Percentiles rank a stretch among this genome's conserved stretches.
Conservation (phyloP, 345 rosid genomes). For the Leavenworthia alabamica region DNA sequence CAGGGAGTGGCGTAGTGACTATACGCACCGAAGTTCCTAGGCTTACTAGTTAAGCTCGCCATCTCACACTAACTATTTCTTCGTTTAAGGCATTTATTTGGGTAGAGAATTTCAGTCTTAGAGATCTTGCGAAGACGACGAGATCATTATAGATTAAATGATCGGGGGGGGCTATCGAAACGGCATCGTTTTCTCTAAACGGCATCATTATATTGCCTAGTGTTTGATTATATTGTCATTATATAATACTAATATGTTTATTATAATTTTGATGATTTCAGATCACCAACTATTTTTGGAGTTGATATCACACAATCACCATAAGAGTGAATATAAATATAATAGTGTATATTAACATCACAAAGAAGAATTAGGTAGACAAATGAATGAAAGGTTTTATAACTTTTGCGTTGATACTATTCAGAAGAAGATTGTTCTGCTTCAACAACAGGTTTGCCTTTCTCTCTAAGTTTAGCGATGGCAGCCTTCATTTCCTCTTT, state of each 20-base stretch:
- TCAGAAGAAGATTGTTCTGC: constrained; percentile 25
- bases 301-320: not conserved
- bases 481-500: constrained; percentile 47
- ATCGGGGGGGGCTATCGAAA: not conserved
- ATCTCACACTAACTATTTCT: constrained; percentile 8
- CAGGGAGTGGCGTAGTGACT: constrained; percentile 46
- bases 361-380: not conserved
- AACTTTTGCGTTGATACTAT: not conserved
- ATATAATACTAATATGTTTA: not conserved
- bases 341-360: constrained; percentile 18
- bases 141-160: too few relatives aligned
- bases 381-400: constrained; percentile 1
- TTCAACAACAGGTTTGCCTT: constrained; percentile 42
- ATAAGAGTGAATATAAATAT: not conserved
- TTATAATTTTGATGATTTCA: not conserved
- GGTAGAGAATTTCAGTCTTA: not conserved
- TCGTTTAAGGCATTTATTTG: not conserved
- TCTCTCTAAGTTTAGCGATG: constrained; percentile 57
- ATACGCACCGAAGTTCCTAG: constrained; percentile 41
- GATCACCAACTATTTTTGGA: not conserved
- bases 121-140: constrained; percentile 18
- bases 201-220: too few relatives aligned
- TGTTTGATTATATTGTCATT: not conserved
- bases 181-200: not conserved
- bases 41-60: constrained; percentile 44